Conservation (phyloP, 257 asterid genomes). For the Solanum gracilifrons region DNA sequence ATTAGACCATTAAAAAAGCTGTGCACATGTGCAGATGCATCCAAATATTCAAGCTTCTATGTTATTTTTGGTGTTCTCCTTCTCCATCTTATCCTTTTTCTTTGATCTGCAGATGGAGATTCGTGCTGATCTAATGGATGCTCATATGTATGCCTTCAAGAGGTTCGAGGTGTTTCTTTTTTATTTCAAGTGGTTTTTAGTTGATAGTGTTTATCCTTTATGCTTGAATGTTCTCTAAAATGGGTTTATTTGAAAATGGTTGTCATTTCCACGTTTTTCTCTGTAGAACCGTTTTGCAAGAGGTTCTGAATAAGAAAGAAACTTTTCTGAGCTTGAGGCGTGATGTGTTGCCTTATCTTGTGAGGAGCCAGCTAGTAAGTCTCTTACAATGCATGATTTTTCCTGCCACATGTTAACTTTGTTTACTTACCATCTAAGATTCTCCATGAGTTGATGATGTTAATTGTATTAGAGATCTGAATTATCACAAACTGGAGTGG, state of each 20-base stretch:
- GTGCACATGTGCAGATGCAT: background rate
- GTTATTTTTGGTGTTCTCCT: background rate
- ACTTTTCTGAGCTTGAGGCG: slow-evolving; percentile 71
- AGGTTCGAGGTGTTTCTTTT: slow-evolving; percentile 48
- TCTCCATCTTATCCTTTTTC: slow-evolving; percentile 2
- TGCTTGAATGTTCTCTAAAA: background rate
- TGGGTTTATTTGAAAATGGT: background rate
- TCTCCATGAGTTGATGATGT: background rate
- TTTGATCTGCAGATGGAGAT: slow-evolving; percentile 69
- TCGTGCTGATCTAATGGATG: slow-evolving; percentile 92
- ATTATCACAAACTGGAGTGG: slow-evolving; percentile 48
- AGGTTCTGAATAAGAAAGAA: slow-evolving; percentile 69
- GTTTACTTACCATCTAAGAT: background rate
- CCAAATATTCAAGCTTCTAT: background rate
- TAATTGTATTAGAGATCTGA: slow-evolving; percentile 62
- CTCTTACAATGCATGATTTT: background rate
- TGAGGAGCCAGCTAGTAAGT: slow-evolving; percentile 86
- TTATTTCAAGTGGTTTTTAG: slow-evolving; percentile 6
- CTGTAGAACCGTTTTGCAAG: slow-evolving; percentile 70
- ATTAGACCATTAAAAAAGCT: background rate
- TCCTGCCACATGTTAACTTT: background rate
- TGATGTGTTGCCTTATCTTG: slow-evolving; percentile 94
- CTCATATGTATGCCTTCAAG: slow-evolving; percentile 97
- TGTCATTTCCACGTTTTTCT: slow-evolving; percentile 1
- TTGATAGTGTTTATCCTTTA: background rate